Evolutionary conservation across 345 rosid species (phyloP).

Genomic region (Microthlaspi erraticum): DNA sequence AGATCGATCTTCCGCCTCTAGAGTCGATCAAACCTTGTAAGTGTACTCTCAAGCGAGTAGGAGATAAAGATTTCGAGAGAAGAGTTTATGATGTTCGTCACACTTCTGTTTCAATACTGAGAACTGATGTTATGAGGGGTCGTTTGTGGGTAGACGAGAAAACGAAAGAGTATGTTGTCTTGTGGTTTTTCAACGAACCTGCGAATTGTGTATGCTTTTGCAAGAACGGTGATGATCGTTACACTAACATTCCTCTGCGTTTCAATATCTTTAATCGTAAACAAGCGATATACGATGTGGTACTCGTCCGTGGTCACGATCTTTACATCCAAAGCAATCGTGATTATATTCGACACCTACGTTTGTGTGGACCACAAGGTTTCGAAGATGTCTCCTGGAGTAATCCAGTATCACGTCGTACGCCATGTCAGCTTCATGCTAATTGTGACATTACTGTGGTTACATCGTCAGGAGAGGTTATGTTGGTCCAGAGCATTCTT

Average conservation of each 20-base stretch:
- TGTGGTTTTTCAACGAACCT: neutral
- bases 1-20: neutral
- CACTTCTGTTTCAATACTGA: no score
- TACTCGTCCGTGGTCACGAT: neutral
- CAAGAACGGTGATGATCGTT: constrained; percentile 7
- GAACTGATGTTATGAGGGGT: neutral
- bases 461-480: neutral
- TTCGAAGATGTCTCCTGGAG: neutral
- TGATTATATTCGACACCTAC: neutral
- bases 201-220: neutral
- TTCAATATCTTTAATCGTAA: no score
- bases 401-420: neutral
- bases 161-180: neutral
- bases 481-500: neutral
- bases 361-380: neutral
- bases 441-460: neutral
- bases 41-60: neutral
- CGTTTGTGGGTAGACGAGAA: constrained; percentile 5
- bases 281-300: neutral
- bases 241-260: neutral
- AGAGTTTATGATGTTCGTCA: neutral
- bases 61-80: neutral
- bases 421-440: no score
- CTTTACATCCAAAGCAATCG: neutral
- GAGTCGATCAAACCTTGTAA: neutral